These are phyloP conservation scores for Calycina herbarum DNA, from an alignment of 2,329 filamentous ascomycete genomes.

Conservation along the genomic window DNA sequence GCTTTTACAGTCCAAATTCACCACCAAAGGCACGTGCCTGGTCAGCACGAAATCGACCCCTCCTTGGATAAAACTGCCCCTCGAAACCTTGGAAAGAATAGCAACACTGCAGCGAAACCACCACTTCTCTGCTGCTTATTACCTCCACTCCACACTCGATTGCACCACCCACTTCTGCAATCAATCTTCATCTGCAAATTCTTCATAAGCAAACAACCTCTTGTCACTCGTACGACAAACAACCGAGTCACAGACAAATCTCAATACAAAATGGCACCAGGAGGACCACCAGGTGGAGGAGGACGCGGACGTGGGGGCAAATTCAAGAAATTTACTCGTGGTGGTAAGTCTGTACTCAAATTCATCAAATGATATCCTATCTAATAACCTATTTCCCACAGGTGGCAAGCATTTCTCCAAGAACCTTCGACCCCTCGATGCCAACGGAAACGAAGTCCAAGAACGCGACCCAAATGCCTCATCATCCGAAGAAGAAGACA, in stretches of 20 bases:
- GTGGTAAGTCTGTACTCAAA: constrained; percentile 58
- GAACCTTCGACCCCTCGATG: constrained; percentile 83
- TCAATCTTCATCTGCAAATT: background rate
- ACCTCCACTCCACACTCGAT: background rate
- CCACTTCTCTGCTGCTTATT: background rate
- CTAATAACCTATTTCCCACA: constrained; percentile 40
- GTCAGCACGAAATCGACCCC: background rate
- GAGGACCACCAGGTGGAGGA: constrained; percentile 38
- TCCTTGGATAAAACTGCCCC: background rate
- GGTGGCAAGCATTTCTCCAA: constrained; percentile 95
- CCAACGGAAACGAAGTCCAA: constrained; percentile 82
- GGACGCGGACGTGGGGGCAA: constrained; percentile 79
- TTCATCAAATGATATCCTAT: background rate
- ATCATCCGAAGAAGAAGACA: constrained; percentile 51
- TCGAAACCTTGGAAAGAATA: constrained; percentile 1
- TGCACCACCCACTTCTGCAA: background rate
- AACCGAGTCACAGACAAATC: background rate
- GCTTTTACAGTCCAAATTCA: no score
- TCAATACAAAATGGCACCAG: constrained; percentile 50
- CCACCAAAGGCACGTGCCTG: background rate
- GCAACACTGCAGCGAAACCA: background rate
- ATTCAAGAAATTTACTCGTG: constrained; percentile 89
- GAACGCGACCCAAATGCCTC: constrained; percentile 65
- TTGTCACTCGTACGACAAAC: constrained; percentile 1
- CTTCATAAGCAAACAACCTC: background rate